phyloP scores from a whole-genome alignment of 176 grass and related monocot species.

The maize (Zea mays) region DNA sequence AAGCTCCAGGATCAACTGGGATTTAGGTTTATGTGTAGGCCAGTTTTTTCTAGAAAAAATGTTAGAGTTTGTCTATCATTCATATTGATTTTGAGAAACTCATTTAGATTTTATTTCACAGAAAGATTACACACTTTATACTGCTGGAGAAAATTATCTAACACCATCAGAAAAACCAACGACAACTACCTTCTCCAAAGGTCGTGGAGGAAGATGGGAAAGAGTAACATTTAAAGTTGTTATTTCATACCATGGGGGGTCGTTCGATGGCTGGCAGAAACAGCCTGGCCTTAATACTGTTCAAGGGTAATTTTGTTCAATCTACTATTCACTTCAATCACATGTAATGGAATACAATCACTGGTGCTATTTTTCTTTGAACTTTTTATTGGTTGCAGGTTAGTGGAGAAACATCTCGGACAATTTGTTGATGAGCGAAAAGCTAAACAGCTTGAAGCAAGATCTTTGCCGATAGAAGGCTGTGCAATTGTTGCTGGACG shows the following conservation, averaged over 20 bases:
- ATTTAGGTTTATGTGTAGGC: background rate
- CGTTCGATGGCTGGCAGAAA: conserved; percentile 97
- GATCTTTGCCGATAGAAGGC: conserved; percentile 86
- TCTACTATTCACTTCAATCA: conserved; percentile 19
- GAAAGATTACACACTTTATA: conserved; percentile 23
- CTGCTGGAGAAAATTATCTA: conserved; percentile 31
- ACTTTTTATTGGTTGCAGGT: conserved; percentile 39
- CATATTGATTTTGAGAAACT: background rate
- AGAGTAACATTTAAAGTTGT: conserved; percentile 81
- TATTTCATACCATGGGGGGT: conserved; percentile 75
- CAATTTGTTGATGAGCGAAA: conserved; percentile 93
- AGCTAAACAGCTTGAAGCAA: conserved; percentile 72
- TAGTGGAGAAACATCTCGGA: conserved; percentile 72
- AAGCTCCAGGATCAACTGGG: background rate
- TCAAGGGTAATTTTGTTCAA: conserved; percentile 68
- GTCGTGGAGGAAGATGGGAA: conserved; percentile 72
- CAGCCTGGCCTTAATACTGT: conserved; percentile 80
- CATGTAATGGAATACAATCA: background rate
- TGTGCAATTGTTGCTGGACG: conserved; percentile 73
- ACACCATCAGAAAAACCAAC: conserved; percentile 24
- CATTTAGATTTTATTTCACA: conserved; percentile 32
- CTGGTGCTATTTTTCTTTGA: background rate
- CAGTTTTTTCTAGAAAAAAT: background rate
- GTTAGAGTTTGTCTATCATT: background rate
- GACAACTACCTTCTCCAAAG: conserved; percentile 43